Percentiles rank a stretch among this genome's conserved stretches.
Evolutionary conservation across 768 basidiomycete species (phyloP).

Genomic region (Lactarius trivialis): DNA sequence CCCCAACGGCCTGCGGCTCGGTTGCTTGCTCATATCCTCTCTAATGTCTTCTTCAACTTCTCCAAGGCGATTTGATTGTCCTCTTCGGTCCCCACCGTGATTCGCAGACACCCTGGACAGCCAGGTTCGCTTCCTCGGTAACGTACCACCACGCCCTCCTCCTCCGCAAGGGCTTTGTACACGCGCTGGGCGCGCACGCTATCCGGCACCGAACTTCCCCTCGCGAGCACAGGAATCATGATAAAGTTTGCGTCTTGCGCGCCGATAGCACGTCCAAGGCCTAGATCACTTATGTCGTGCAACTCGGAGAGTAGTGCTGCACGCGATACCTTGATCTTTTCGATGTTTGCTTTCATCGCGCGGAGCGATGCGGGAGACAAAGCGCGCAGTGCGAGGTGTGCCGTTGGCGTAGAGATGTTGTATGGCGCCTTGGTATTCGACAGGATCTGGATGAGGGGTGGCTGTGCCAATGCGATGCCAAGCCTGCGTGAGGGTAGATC

Average conservation of each 20-base stretch:
- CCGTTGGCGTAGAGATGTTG: slow-evolving; percentile 89
- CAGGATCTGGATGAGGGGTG: slow-evolving; percentile 83
- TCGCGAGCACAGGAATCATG: slow-evolving; percentile 64
- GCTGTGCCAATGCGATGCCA: slow-evolving; percentile 85
- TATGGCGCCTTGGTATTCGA: slow-evolving; percentile 97
- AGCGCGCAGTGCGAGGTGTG: slow-evolving; percentile 72
- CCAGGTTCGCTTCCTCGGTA: slow-evolving; percentile 84
- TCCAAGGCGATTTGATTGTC: slow-evolving; percentile 63
- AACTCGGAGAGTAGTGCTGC: slow-evolving; percentile 46
- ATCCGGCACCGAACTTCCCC: slow-evolving; percentile 41
- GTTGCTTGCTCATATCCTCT: slow-evolving; percentile 22
- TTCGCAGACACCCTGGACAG: slow-evolving; percentile 79
- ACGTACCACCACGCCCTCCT: slow-evolving; percentile 81
- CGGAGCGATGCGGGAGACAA: slow-evolving; percentile 59
- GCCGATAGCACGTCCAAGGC: slow-evolving; percentile 66
- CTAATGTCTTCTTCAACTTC: slow-evolving; percentile 47
- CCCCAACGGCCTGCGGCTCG: neutral
- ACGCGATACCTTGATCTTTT: slow-evolving; percentile 54
- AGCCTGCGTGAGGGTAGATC: slow-evolving; percentile 43
- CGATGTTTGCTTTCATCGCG: slow-evolving; percentile 59
- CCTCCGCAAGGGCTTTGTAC: slow-evolving; percentile 81
- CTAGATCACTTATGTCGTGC: slow-evolving; percentile 39
- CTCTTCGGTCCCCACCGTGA: slow-evolving; percentile 79
- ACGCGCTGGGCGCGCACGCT: slow-evolving; percentile 54
- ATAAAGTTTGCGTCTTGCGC: slow-evolving; percentile 89